Evolutionary conservation across 495 filamentous ascomycete genomes (phyloP).

Genomic region (Lepidopterella palustris): DNA sequence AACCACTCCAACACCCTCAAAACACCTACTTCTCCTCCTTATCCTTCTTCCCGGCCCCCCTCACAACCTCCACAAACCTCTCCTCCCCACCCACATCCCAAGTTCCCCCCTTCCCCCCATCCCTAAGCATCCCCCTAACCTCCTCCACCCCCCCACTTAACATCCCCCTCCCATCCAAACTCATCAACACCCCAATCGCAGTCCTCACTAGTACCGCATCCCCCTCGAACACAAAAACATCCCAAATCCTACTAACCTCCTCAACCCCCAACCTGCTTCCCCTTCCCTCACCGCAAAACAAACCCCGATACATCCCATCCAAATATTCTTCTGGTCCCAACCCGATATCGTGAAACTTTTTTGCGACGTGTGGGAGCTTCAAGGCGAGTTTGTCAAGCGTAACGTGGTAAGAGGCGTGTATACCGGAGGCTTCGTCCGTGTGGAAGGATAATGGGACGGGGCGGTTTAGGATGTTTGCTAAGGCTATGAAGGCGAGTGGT

Average conservation of each 20-base stretch:
- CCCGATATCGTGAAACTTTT: no score
- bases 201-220: slow-evolving; percentile 74
- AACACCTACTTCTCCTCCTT: no score
- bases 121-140: slow-evolving; percentile 14
- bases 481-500: slow-evolving; percentile 66
- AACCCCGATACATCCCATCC: slow-evolving; percentile 52
- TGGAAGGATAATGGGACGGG: slow-evolving; percentile 83
- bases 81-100: background rate
- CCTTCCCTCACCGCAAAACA: slow-evolving; percentile 54
- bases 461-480: slow-evolving; percentile 86
- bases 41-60: background rate
- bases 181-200: slow-evolving; percentile 62
- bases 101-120: background rate
- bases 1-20: background rate
- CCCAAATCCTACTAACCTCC: slow-evolving; percentile 74
- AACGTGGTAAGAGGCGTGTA: slow-evolving; percentile 63
- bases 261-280: slow-evolving; percentile 60
- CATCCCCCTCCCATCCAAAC: slow-evolving; percentile 53
- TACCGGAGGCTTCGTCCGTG: slow-evolving; percentile 65
- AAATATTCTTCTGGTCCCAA: no score
- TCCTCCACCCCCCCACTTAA: slow-evolving; percentile 53
- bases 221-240: slow-evolving; percentile 91
- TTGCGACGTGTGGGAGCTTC: no score
- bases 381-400: slow-evolving; percentile 62
- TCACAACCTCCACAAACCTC: background rate